Evolutionary conservation across 768 basidiomycete species (phyloP), one percentile per base, ranked within the genome.

Genomic region (Leccinellum rugosiceps): DNA sequence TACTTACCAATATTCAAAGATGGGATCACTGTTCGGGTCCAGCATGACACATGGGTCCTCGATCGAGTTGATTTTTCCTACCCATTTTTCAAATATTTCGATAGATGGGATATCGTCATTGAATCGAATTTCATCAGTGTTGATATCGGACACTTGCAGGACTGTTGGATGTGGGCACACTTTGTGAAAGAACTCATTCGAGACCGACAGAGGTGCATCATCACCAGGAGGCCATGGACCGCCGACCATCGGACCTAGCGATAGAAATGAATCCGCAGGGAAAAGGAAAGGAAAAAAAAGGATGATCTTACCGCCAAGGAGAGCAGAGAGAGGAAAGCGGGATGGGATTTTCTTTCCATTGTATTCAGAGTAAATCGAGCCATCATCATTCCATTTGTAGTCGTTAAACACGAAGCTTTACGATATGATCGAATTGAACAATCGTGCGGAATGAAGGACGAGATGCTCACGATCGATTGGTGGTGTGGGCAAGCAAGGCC

Each of bases 391-490:
- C 78, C 77, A 80, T n/a, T 73, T 66, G 55, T 77, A 79, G 57
- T 80, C 74, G 43, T 76, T 68, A 55, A 79, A 78, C 14, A 79
- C 78, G 35, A 72, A 75, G 7, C 78, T 77, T 61, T 8, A 47
- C 19, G n/a, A 14, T 38, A 50, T 9, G 21, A 55, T 9, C 30
- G 31, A 32, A 53, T 69, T 14, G 61, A 58, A 47, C 3, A 30
- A 19, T 7, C 13, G 26, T 14, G 32, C 15, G 13, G 15, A 25
- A 50, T 11, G 47, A 43, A 30, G 23, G 17, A 34, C 1, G 10
- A 28, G 10, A 30, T 34, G 62, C 64, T 66, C 35, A 78, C 76
- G 75, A 68, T 58, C 77, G 68, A 48, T 72, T 68, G 6, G 72
- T 58, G 3, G 59, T 38, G 57, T 75, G 72, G 0, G 76, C 72